A percentile compares a stretch with the other conserved stretches of the same genome.
phyloP scores from a whole-genome alignment of 148 eudicot genomes.

The Nepenthes mirabilis region DNA sequence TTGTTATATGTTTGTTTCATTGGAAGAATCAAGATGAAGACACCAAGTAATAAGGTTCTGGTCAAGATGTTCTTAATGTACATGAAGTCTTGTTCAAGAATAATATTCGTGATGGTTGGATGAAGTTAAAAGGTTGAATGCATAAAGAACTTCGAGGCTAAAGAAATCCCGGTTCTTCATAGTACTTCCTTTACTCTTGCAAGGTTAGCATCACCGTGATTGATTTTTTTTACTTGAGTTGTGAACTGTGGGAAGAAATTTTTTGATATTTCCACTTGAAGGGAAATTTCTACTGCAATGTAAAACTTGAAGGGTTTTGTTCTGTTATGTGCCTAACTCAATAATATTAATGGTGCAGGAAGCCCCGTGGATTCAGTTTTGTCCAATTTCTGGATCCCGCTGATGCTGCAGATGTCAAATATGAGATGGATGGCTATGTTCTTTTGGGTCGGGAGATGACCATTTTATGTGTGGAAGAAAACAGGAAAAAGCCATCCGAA shows the following conservation, averaged over 20 bases:
- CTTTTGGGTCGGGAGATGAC: slow-evolving; percentile 78
- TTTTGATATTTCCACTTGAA: neutral
- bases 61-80: too few relatives aligned
- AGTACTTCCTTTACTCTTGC: slow-evolving; percentile 24
- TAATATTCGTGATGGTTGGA: slow-evolving; percentile 61
- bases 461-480: slow-evolving; percentile 91
- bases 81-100: slow-evolving; percentile 40
- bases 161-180: slow-evolving; percentile 24
- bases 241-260: neutral
- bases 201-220: slow-evolving; percentile 52
- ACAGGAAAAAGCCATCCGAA: slow-evolving; percentile 73
- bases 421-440: slow-evolving; percentile 82
- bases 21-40: slow-evolving; percentile 37
- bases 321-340: neutral
- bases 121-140: slow-evolving; percentile 44
- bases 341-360: slow-evolving; percentile 27
- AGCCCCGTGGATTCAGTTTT: slow-evolving; percentile 98
- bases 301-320: neutral
- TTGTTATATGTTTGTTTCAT: slow-evolving; percentile 18
- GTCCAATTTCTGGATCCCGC: slow-evolving; percentile 79
- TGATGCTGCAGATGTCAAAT: slow-evolving; percentile 93
- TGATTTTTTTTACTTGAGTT: slow-evolving; percentile 10
- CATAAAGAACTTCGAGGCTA: slow-evolving; percentile 49
- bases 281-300: slow-evolving; percentile 1
- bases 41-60: slow-evolving; percentile 45